Evolutionary conservation across 768 basidiomycete species (phyloP).

Genomic region (Boletus bicolor): DNA sequence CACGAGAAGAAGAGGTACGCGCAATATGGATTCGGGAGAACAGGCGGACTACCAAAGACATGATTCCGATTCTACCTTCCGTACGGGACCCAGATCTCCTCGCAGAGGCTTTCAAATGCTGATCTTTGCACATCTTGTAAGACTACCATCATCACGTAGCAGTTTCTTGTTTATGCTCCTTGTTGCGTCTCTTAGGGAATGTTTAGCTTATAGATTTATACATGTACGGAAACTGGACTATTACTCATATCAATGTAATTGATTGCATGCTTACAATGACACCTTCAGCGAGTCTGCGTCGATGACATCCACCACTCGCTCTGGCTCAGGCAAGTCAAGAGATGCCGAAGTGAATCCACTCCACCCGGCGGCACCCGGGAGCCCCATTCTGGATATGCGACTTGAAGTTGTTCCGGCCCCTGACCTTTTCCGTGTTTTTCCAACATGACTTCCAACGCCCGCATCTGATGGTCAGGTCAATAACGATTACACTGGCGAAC

Average conservation of each 20-base stretch:
- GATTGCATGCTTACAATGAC: constrained; percentile 8
- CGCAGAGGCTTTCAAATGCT: constrained; percentile 35
- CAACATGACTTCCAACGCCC: constrained; percentile 50
- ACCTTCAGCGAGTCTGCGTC: background rate
- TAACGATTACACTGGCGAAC: background rate
- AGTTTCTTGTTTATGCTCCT: constrained; percentile 10
- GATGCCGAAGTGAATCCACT: constrained; percentile 50
- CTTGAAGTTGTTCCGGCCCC: constrained; percentile 20
- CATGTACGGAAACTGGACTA: constrained; percentile 1
- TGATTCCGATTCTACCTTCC: constrained; percentile 19
- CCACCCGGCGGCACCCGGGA: constrained; percentile 46
- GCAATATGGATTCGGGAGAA: constrained; percentile 43
- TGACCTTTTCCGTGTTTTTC: constrained; percentile 45
- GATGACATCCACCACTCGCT: constrained; percentile 53
- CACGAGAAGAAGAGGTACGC: constrained; percentile 42
- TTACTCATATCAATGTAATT: constrained; percentile 11
- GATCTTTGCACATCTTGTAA: constrained; percentile 7
- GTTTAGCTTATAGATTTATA: constrained; percentile 25
- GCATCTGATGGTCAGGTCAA: constrained; percentile 41
- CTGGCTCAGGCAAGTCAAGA: constrained; percentile 52
- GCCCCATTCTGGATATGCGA: constrained; percentile 26
- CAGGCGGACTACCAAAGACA: constrained; percentile 36
- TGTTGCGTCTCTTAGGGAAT: constrained; percentile 7
- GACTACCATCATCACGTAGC: constrained; percentile 6
- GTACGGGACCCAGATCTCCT: constrained; percentile 20